Evolutionary conservation across 75 land plant genomes (phyloP).

Genomic region (Adiantum capillusveneris): DNA sequence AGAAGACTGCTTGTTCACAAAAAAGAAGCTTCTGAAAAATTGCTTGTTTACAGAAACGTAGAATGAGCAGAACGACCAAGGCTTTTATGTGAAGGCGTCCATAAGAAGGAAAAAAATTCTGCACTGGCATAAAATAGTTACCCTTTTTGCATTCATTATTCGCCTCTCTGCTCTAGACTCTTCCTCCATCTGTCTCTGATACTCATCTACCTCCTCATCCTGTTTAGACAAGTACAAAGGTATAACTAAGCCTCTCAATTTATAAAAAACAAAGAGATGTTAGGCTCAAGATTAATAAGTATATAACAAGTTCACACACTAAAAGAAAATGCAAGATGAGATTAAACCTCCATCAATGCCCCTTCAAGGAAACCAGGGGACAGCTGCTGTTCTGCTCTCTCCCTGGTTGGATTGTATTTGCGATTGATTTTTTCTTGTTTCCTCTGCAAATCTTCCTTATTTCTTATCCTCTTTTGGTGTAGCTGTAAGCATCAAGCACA

Average conservation of each 20-base stretch:
- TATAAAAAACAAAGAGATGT: too few species aligned
- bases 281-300: too few species aligned
- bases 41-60: too few species aligned
- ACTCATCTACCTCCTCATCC: neutral
- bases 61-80: too few species aligned
- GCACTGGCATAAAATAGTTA: constrained; percentile 9
- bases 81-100: too few species aligned
- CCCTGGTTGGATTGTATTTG: constrained; percentile 53
- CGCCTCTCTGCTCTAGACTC: constrained; percentile 81
- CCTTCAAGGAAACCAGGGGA: constrained; percentile 92
- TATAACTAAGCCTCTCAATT: neutral
- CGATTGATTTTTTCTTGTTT: constrained; percentile 72
- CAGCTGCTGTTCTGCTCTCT: constrained; percentile 61
- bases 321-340: too few species aligned
- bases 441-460: constrained; percentile 56
- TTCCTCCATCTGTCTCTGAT: constrained; percentile 31
- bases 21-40: too few species aligned
- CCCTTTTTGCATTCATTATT: constrained; percentile 84
- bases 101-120: too few species aligned
- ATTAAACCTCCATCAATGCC: constrained; percentile 70
- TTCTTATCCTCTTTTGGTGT: constrained; percentile 65
- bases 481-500: constrained; percentile 39
- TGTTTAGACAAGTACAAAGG: neutral
- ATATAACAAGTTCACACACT: too few species aligned
- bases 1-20: too few species aligned